These are phyloP conservation scores for Vigna trinervia DNA, from an alignment of 306 rosid genomes.

Conservation along the genomic window DNA sequence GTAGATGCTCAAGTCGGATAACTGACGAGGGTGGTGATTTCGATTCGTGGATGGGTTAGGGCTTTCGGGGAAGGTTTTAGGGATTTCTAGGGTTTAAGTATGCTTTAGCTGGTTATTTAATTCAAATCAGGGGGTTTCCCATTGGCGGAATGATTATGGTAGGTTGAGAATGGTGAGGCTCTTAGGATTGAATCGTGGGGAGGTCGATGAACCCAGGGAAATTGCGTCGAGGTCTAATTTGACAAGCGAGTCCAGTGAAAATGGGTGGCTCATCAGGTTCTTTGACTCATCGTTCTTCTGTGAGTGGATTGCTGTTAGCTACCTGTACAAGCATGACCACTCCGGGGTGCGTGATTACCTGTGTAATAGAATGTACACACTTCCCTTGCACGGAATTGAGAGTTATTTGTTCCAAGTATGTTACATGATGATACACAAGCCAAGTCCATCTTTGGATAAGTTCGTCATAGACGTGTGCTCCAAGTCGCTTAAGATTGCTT, in stretches of 20 bases:
- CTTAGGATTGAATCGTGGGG: constrained; percentile 76
- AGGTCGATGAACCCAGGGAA: constrained; percentile 76
- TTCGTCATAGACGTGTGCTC: constrained; percentile 93
- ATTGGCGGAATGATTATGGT: constrained; percentile 54
- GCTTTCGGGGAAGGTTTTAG: constrained; percentile 55
- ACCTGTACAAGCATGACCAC: constrained; percentile 94
- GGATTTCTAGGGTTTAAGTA: constrained; percentile 51
- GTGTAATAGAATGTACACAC: constrained; percentile 95
- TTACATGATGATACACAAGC: constrained; percentile 94
- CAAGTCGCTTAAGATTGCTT: constrained; percentile 88
- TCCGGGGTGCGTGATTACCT: constrained; percentile 93
- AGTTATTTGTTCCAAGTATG: constrained; percentile 96
- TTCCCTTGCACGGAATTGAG: constrained; percentile 90
- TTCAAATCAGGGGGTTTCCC: constrained; percentile 37
- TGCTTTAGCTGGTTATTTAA: constrained; percentile 42
- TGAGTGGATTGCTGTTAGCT: constrained; percentile 99
- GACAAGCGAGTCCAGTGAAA: constrained; percentile 79
- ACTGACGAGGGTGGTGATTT: constrained; percentile 35
- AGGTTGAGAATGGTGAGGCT: constrained; percentile 84
- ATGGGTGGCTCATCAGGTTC: constrained; percentile 98
- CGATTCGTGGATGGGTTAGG: constrained; percentile 42
- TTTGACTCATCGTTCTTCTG: constrained; percentile 98
- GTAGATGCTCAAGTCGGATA: constrained; percentile 38
- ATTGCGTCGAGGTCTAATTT: constrained; percentile 64
- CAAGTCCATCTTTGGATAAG: constrained; percentile 93